Conservation (phyloP, 1,284 basidiomycete species). For the Ustilago trichophora region DNA sequence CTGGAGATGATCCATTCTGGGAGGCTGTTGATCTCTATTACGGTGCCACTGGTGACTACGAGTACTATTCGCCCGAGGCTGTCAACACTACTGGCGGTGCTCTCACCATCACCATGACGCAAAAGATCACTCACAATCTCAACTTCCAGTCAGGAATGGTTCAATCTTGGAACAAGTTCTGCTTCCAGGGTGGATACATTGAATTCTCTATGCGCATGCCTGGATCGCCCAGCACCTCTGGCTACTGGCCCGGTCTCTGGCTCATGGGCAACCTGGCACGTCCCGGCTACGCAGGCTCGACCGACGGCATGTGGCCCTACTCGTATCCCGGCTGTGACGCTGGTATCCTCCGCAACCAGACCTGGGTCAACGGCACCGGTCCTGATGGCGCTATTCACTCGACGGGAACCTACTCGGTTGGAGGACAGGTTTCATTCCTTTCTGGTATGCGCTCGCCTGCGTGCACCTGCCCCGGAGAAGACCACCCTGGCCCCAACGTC, state of each 20-base stretch:
- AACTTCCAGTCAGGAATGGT: constrained; percentile 64
- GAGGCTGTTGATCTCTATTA: constrained; percentile 58
- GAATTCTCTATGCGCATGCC: constrained; percentile 59
- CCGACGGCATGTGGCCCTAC: constrained; percentile 67
- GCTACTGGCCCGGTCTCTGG: constrained; percentile 69
- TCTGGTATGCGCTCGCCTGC: constrained; percentile 42
- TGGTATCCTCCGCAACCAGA: constrained; percentile 60
- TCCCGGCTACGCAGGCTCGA: constrained; percentile 64
- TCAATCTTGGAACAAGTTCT: constrained; percentile 63
- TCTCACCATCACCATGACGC: constrained; percentile 49
- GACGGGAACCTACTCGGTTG: constrained; percentile 26
- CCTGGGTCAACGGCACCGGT: constrained; percentile 47
- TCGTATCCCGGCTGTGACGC: constrained; percentile 66
- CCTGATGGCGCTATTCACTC: constrained; percentile 49
- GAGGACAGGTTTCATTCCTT: constrained; percentile 33
- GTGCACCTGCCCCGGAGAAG: constrained; percentile 61
- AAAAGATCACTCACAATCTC: constrained; percentile 51
- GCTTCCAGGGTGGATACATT: constrained; percentile 65
- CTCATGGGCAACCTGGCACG: constrained; percentile 63
- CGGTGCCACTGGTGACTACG: constrained; percentile 49
- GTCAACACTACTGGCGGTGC: constrained; percentile 56
- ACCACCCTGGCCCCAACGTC: constrained; percentile 59
- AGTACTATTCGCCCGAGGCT: constrained; percentile 53
- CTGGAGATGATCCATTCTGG: constrained; percentile 61
- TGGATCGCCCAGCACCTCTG: constrained; percentile 59